Evolutionary conservation across 2,329 filamentous ascomycete genomes (phyloP).

Genomic region (Neopestalotiopsis sp.): DNA sequence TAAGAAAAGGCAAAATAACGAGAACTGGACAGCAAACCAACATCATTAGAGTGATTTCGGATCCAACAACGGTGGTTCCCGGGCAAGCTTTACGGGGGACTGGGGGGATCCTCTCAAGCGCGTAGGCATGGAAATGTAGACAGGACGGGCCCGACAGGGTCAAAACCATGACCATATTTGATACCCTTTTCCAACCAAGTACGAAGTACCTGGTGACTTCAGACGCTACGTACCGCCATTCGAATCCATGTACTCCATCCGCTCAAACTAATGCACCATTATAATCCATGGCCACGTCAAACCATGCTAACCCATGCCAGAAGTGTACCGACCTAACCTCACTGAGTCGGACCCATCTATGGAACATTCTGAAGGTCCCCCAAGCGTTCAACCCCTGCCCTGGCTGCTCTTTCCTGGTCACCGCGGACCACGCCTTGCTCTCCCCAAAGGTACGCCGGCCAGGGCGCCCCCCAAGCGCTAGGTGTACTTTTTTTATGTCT

Average conservation of each 20-base stretch:
- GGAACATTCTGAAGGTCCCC: not conserved
- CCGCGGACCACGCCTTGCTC: constrained; percentile 5
- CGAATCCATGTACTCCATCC: not conserved
- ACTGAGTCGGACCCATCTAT: not conserved
- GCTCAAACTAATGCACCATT: not conserved
- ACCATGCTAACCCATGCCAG: not conserved
- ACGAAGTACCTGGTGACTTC: no score
- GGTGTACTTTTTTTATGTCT: constrained; percentile 14
- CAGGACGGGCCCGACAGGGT: not conserved
- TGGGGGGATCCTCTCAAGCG: not conserved
- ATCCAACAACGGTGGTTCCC: not conserved
- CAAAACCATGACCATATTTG: not conserved
- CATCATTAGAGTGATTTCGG: not conserved
- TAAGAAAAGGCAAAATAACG: not conserved
- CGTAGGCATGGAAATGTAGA: not conserved
- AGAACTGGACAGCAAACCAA: not conserved
- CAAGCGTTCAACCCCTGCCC: not conserved
- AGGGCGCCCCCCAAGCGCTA: constrained; percentile 1
- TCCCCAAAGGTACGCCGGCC: constrained; percentile 7
- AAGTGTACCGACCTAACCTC: not conserved
- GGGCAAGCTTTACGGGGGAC: not conserved
- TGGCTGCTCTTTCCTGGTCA: not conserved
- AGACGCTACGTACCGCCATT: no score
- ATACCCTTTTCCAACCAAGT: not conserved
- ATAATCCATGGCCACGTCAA: constrained; percentile 2